These are phyloP conservation scores for Lactarius tabidus DNA, from an alignment of 768 basidiomycete species.

Conservation along the genomic window DNA sequence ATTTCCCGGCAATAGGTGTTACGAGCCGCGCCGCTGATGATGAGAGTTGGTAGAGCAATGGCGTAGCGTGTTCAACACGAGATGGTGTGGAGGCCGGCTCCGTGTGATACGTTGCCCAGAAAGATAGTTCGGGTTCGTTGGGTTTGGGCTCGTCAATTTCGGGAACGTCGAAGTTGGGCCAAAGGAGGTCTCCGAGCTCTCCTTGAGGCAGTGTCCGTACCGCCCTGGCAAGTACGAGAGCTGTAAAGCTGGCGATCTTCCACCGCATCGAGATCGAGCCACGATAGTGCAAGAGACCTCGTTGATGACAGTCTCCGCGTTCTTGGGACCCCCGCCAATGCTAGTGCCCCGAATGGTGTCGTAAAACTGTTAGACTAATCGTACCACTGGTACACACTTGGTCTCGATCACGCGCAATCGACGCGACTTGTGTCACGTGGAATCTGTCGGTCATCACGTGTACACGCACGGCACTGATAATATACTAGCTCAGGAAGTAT, in stretches of 20 bases:
- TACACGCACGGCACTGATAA: background rate
- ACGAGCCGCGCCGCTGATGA: background rate
- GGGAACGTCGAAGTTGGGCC: slow-evolving; percentile 8
- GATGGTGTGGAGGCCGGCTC: slow-evolving; percentile 23
- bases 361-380: background rate
- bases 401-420: background rate
- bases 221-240: slow-evolving; percentile 3
- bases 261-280: slow-evolving; percentile 3
- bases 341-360: background rate
- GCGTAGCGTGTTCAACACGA: slow-evolving; percentile 2
- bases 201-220: slow-evolving; percentile 17
- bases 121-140: slow-evolving; percentile 2
- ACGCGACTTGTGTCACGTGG: slow-evolving; percentile 15
- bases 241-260: background rate
- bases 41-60: background rate
- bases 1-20: background rate
- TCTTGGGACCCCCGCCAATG: background rate
- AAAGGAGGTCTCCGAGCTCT: slow-evolving; percentile 13
- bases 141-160: slow-evolving; percentile 6
- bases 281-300: background rate
- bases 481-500: background rate
- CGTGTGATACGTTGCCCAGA: slow-evolving; percentile 8
- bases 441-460: background rate
- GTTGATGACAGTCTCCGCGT: background rate
- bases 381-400: background rate